Evolutionary conservation across 139 green algal species (phyloP).

Genomic region (Desmodesmus armatus): DNA sequence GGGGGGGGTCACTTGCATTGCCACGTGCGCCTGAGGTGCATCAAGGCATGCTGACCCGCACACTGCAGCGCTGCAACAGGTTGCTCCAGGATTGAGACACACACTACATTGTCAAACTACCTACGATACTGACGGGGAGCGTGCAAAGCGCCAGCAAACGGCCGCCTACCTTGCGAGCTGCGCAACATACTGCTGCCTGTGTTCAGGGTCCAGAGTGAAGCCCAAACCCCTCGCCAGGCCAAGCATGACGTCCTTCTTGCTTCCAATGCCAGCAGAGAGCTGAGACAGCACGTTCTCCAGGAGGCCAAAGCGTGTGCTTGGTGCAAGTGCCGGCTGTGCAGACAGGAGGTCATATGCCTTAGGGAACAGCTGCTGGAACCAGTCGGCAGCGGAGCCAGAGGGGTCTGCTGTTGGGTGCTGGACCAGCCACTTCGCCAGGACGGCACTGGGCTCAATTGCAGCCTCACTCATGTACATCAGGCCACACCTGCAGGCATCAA

Average conservation of each 20-base stretch:
- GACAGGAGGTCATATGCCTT: slow-evolving; percentile 62
- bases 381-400: slow-evolving; percentile 48
- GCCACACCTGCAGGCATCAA: slow-evolving; percentile 53
- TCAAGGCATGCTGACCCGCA: too few relatives aligned
- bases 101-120: too few relatives aligned
- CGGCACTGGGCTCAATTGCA: slow-evolving; percentile 53
- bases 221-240: slow-evolving; percentile 70
- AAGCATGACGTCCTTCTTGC: slow-evolving; percentile 57
- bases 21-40: too few relatives aligned
- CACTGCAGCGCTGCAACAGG: too few relatives aligned
- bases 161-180: slow-evolving; percentile 52
- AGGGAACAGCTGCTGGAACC: slow-evolving; percentile 58
- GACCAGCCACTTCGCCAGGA: slow-evolving; percentile 8
- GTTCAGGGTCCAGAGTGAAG: slow-evolving; percentile 57
- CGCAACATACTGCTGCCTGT: slow-evolving; percentile 55
- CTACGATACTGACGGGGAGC: too few relatives aligned
- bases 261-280: slow-evolving; percentile 43
- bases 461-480: slow-evolving; percentile 82
- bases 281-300: slow-evolving; percentile 61
- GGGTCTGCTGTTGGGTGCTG: slow-evolving; percentile 26
- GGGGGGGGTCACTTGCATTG: too few relatives aligned
- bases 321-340: slow-evolving; percentile 47
- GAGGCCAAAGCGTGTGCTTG: slow-evolving; percentile 69
- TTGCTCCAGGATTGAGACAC: too few relatives aligned
- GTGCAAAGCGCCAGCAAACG: too few relatives aligned